Evolutionary conservation across 768 basidiomycete species (phyloP).

Genomic region (Tulasnella sp.): DNA sequence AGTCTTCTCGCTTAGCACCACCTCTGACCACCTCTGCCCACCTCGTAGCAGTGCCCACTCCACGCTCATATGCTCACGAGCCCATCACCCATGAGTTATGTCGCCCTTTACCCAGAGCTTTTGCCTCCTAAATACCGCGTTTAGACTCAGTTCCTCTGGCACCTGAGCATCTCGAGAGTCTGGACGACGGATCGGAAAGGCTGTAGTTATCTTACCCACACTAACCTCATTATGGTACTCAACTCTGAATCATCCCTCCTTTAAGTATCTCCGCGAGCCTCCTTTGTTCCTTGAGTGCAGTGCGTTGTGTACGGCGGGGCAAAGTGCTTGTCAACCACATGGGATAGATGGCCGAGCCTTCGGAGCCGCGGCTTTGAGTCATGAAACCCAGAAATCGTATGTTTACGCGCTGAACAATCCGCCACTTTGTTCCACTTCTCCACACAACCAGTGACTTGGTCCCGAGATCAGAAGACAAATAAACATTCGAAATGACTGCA

Average conservation of each 20-base stretch:
- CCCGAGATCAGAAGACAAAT: not conserved
- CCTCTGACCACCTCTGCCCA: not conserved
- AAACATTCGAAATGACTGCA: constrained; percentile 5
- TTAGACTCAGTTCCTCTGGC: not conserved
- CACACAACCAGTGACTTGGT: not conserved
- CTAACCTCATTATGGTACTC: not conserved
- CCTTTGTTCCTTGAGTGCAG: not conserved
- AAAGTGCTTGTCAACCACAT: not conserved
- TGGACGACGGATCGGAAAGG: not conserved
- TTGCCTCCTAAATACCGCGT: not conserved
- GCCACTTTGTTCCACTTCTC: not conserved
- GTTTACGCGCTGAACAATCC: not conserved
- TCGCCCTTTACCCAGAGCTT: not conserved
- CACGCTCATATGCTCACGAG: not conserved
- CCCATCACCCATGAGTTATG: not conserved
- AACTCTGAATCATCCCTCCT: not conserved
- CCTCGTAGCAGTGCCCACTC: too few species aligned
- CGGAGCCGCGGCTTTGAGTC: not conserved
- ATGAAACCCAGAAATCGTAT: not conserved
- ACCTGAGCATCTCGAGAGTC: not conserved
- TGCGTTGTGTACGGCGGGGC: not conserved
- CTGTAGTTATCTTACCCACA: not conserved
- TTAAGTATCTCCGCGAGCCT: not conserved
- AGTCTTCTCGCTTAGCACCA: not conserved
- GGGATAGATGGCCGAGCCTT: not conserved